Evolutionary conservation across 2,329 filamentous ascomycete genomes (phyloP).

Genomic region (Aphanocladium album): DNA sequence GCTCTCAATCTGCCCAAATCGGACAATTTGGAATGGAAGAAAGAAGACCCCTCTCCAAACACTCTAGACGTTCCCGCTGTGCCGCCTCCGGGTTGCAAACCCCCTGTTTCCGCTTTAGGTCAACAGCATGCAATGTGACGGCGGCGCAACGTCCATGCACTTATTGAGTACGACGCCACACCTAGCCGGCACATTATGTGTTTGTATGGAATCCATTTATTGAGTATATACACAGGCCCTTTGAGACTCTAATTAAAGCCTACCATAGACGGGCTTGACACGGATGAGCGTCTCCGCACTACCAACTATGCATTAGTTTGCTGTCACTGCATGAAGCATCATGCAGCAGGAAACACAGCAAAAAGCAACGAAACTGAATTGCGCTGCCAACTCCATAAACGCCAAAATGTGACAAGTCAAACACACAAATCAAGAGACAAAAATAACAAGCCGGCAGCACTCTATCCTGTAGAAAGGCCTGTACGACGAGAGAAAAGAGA

Average conservation of each 20-base stretch:
- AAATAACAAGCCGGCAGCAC: neutral
- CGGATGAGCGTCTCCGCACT: neutral
- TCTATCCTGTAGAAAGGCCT: conserved; percentile 1
- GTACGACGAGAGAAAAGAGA: too few relatives aligned
- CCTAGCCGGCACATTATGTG: too few relatives aligned
- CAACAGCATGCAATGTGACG: too few relatives aligned
- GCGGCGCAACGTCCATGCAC: too few relatives aligned
- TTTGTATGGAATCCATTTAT: too few relatives aligned
- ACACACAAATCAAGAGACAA: neutral
- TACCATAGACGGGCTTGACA: neutral
- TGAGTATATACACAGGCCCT: neutral
- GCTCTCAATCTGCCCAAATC: too few relatives aligned
- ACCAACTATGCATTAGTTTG: neutral
- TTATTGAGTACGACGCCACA: too few relatives aligned
- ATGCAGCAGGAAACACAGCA: neutral
- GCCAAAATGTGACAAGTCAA: neutral
- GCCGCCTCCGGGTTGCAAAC: too few relatives aligned
- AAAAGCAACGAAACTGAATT: neutral
- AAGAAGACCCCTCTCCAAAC: too few relatives aligned
- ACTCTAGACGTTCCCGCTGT: too few relatives aligned
- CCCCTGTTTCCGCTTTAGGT: too few relatives aligned
- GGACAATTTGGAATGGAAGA: too few relatives aligned
- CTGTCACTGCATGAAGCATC: neutral
- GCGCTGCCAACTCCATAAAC: neutral
- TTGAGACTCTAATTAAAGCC: neutral